A percentile compares a stretch with the other conserved stretches of the same genome.
Evolutionary conservation across 2,329 filamentous ascomycete genomes (phyloP).

Genomic region (Chaetomiaceae sp.): DNA sequence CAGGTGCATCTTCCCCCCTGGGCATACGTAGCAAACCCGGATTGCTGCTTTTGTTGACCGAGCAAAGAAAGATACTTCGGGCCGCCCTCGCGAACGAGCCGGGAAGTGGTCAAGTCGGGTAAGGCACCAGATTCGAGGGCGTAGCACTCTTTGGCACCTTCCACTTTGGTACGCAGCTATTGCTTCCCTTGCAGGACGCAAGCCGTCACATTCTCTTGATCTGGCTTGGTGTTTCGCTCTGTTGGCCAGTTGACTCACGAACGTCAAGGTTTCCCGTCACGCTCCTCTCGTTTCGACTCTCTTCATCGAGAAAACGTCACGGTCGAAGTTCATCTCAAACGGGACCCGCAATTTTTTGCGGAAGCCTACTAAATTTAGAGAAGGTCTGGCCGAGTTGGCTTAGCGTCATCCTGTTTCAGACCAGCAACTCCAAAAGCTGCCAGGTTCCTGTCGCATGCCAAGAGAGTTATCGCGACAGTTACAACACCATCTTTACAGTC

Average conservation of each 20-base stretch:
- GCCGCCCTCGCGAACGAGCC: too few relatives aligned
- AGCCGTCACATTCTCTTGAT: not conserved
- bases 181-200: not conserved
- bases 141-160: slow-evolving; percentile 4
- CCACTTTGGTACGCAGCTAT: not conserved
- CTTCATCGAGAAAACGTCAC: too few relatives aligned
- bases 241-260: too few relatives aligned
- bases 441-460: not conserved
- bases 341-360: not conserved
- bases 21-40: not conserved
- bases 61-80: not conserved
- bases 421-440: not conserved
- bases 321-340: too few relatives aligned
- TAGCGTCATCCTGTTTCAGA: slow-evolving; percentile 6
- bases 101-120: not conserved
- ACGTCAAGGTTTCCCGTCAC: too few relatives aligned
- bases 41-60: not conserved
- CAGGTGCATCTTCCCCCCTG: not conserved
- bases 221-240: not conserved
- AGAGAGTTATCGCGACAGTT: not conserved
- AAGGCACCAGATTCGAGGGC: not conserved
- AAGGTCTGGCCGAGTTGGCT: not conserved
- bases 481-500: not conserved
- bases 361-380: slow-evolving; percentile 11
- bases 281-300: too few relatives aligned